Conservation (phyloP, 2,329 filamentous ascomycete genomes). For the Trichophyton verrucosum region DNA sequence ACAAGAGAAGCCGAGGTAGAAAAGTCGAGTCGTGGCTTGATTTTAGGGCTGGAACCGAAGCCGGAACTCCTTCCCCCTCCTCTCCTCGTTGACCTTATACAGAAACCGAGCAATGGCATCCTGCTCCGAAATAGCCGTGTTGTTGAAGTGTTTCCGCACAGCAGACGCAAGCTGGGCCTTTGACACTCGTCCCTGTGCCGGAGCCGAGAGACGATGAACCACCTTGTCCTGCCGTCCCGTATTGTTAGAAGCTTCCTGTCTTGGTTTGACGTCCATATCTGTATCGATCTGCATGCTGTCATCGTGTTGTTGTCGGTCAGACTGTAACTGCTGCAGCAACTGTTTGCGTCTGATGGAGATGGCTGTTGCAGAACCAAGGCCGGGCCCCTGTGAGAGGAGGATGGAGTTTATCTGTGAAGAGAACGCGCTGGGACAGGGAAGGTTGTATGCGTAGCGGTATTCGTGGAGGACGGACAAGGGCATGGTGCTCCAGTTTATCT, state of each 20-base stretch:
- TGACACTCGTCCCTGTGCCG: conserved; percentile 28
- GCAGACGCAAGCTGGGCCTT: conserved; percentile 32
- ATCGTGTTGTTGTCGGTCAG: conserved; percentile 9
- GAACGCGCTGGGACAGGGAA: conserved; percentile 34
- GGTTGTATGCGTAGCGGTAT: conserved; percentile 37
- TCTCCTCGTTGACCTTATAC: conserved; percentile 38
- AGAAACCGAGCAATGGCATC: conserved; percentile 37
- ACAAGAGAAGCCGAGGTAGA: not conserved
- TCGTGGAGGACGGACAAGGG: conserved; percentile 35
- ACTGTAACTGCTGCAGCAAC: not conserved
- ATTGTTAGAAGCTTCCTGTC: not conserved
- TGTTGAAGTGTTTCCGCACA: conserved; percentile 38
- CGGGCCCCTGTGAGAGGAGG: conserved; percentile 35
- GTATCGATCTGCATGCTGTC: not conserved
- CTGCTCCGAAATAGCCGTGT: conserved; percentile 34
- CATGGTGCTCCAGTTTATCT: conserved; percentile 35
- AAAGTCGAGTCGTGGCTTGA: not conserved
- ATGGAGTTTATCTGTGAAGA: conserved; percentile 35
- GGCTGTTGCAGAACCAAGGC: conserved; percentile 33
- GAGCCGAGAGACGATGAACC: not conserved
- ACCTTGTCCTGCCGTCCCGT: not conserved
- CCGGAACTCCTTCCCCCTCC: conserved; percentile 30
- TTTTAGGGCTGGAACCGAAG: conserved; percentile 32
- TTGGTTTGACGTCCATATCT: not conserved
- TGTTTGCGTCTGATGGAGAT: conserved; percentile 21